Conservation (phyloP, 1,284 basidiomycete genomes). For the Ganoderma boninense region DNA sequence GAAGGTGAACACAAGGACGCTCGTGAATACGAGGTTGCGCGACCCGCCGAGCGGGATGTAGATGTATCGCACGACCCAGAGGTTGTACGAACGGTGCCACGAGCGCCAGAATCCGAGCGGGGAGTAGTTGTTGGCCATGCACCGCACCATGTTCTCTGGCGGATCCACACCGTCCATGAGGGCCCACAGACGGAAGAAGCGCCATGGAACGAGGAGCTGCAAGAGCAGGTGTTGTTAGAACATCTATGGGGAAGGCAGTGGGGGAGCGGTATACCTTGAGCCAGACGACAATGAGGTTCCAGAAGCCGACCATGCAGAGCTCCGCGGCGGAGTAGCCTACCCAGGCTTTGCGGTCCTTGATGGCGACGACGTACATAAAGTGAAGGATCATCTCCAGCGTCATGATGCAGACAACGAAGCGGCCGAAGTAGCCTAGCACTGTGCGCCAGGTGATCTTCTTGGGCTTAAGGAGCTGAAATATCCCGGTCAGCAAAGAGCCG, state of each 20-base stretch:
- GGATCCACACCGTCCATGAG: conserved; percentile 90
- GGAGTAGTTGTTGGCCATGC: conserved; percentile 99
- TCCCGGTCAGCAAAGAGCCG: neutral
- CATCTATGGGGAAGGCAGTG: neutral
- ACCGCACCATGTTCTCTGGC: conserved; percentile 98
- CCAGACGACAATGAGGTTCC: conserved; percentile 98
- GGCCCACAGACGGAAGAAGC: conserved; percentile 97
- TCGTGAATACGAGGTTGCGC: conserved; percentile 72
- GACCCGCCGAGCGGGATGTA: conserved; percentile 94
- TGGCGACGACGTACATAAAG: conserved; percentile 96
- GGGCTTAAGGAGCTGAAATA: conserved; percentile 65
- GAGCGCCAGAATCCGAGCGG: conserved; percentile 93
- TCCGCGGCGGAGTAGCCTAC: conserved; percentile 79
- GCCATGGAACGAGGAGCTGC: conserved; percentile 95
- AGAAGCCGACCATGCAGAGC: conserved; percentile 94
- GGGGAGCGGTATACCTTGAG: conserved; percentile 73
- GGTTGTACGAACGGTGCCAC: conserved; percentile 97
- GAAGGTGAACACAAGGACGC: conserved; percentile 91
- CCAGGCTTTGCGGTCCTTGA: conserved; percentile 90
- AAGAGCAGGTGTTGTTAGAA: conserved; percentile 1
- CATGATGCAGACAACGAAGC: conserved; percentile 79
- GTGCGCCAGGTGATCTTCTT: conserved; percentile 46
- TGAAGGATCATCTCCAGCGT: conserved; percentile 95
- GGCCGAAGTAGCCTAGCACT: conserved; percentile 66
- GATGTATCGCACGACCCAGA: conserved; percentile 97